Evolutionary conservation across 306 rosid species (phyloP).

Genomic region (Rosa rugosa): DNA sequence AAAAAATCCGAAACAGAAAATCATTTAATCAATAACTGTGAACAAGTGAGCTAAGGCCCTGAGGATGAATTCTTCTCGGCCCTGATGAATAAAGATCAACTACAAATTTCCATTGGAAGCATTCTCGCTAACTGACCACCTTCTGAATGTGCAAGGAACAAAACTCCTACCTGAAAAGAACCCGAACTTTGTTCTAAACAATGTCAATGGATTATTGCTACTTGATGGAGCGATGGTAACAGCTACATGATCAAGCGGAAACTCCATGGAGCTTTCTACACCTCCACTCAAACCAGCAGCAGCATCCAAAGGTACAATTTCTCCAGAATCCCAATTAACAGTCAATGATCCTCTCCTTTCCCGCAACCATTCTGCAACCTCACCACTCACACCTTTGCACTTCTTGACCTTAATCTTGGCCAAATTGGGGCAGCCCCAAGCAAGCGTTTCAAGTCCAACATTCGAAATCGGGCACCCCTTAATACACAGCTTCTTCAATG

Average conservation of each 20-base stretch:
- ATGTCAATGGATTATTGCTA: constrained; percentile 37
- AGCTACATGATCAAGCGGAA: constrained; percentile 23
- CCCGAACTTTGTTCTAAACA: constrained; percentile 51
- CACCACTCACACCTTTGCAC: constrained; percentile 67
- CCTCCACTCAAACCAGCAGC: constrained; percentile 37
- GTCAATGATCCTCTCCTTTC: constrained; percentile 56
- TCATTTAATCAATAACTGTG: constrained; percentile 5
- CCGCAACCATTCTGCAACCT: constrained; percentile 58
- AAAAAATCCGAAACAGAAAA: neutral
- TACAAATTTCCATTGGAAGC: constrained; percentile 33
- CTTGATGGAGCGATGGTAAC: constrained; percentile 39
- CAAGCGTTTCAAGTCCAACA: constrained; percentile 63
- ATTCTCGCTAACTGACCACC: constrained; percentile 42
- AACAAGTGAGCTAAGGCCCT: constrained; percentile 14
- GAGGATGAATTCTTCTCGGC: constrained; percentile 7
- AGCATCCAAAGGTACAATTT: constrained; percentile 46
- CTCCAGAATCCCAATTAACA: constrained; percentile 61
- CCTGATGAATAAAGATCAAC: constrained; percentile 13
- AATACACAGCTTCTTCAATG: constrained; percentile 76
- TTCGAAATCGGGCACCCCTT: constrained; percentile 83
- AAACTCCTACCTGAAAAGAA: constrained; percentile 48
- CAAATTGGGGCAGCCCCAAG: constrained; percentile 77
- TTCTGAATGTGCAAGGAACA: constrained; percentile 53
- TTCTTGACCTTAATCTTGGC: constrained; percentile 78
- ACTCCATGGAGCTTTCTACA: constrained; percentile 31